Evolutionary conservation across 345 rosid species (phyloP), one percentile per base, ranked within the genome.

Genomic region (Carallia brachiata): DNA sequence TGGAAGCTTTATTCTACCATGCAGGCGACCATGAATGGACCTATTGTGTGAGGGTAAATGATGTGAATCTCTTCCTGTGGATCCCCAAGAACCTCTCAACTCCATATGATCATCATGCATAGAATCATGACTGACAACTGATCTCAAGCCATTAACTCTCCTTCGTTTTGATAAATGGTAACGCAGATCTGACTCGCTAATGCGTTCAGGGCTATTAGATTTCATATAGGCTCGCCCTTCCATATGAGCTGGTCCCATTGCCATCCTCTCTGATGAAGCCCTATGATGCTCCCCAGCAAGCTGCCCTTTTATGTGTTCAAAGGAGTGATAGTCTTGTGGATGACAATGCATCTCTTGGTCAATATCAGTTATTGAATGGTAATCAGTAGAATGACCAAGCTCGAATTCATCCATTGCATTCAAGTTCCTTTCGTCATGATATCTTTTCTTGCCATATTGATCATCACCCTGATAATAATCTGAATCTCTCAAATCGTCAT

Each of bases 1-100:
- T 1, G 85, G 90, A 78, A 89, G 92, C 87, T 84, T 91, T 77
- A 93, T 79, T 78, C 98, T 86, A 69, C 98, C 98, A 23, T 58
- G 90, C 57, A 93, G 87, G 27, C 94, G 98, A 70, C 85, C 69
- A 31, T 88, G 68, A 68, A 81, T 65, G 44, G 90, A 80, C 70
- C 75, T 78, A 77, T 87, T 96, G 32, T 74, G 79, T 8, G 66
- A 40, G 61, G 80, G 62, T 52, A 68, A 37, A 65, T 55, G 79
- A 40, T 48, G 86, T 0, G 80, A 61, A 61, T 85, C 86, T 64
- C 87, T 84, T 64, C 65, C 83, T 72, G 85, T 70, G 62, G 90
- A 69, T 54, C 83, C 80, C 30, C 75, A 78, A 39, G 70, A 75
- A 67, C 74, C 78, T 77, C 79, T 79, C 64, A 83, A 93, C 52